A percentile compares a stretch with the other conserved stretches of the same genome.
These are phyloP conservation scores for Helicosporidium sp. DNA, from an alignment of 139 green algal species.

Conservation along the genomic window DNA sequence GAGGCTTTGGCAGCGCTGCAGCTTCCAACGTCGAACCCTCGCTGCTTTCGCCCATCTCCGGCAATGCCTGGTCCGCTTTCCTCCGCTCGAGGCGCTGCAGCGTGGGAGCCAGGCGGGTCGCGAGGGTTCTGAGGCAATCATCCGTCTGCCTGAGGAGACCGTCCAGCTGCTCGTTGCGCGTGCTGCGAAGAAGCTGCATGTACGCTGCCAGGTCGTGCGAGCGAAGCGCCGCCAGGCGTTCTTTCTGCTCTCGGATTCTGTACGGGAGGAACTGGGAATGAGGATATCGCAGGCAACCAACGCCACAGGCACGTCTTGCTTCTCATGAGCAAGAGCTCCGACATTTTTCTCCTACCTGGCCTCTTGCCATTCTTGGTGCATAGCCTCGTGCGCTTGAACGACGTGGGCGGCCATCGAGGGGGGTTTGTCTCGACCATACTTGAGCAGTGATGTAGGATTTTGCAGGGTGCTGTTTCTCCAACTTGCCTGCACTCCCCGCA, in stretches of 20 bases:
- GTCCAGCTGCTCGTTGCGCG: conserved; percentile 28
- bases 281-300: too few relatives aligned
- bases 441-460: too few relatives aligned
- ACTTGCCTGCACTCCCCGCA: too few relatives aligned
- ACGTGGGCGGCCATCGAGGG: neutral
- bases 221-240: conserved; percentile 45
- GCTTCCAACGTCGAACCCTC: too few relatives aligned
- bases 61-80: too few relatives aligned
- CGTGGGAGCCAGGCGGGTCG: conserved; percentile 1
- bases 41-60: too few relatives aligned
- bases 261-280: neutral
- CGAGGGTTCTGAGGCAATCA: conserved; percentile 34
- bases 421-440: too few relatives aligned
- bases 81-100: too few relatives aligned
- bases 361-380: conserved; percentile 2
- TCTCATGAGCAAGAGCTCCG: too few relatives aligned
- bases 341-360: conserved; percentile 3
- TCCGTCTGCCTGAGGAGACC: conserved; percentile 38
- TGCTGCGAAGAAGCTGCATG: conserved; percentile 35
- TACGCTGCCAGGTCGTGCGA: conserved; percentile 59
- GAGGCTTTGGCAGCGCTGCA: too few relatives aligned
- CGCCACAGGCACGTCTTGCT: too few relatives aligned
- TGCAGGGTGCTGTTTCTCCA: too few relatives aligned
- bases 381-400: conserved; percentile 1
- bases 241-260: conserved; percentile 5